Evolutionary conservation across 1,139 yeast species (phyloP), one percentile per base, ranked within the genome.

Genomic region (Debaryomyces nepalensis): DNA sequence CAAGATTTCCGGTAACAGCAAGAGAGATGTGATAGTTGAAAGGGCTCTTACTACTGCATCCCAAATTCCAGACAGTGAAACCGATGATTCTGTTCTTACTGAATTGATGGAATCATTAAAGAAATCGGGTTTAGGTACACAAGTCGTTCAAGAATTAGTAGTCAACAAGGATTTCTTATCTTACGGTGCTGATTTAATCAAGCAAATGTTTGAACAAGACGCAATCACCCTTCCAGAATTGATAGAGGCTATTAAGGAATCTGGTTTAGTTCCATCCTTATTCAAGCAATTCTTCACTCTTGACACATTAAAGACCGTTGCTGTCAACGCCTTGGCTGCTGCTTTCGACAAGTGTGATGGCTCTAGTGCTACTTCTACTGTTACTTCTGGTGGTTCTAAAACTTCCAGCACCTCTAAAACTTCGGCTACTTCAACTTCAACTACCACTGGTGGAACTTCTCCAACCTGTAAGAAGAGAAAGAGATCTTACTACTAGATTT

Each of bases 261-360:
- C 77, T 37, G 76, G 75, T 39, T 66, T 71, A 52, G 59, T 72
- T 45, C 67, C 72, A 31, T 55, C 68, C 15, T 54, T 73, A 44
- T 55, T 73, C 55, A 51, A 68, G 51, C 64, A 65, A 45, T 70
- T 73, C 66, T 69, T 73, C 55, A 71, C 64, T 54, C 44, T 70
- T 37, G 60, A 57, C 36, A 72, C 76, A 26, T 68, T 73, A 49
- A 60, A 68, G 57, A 62, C 73, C 15, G 69, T 72, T 42, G 61
- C 68, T 45, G 68, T 68, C 47, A 73, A 67, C 47, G 76, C 77
- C 29, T 70, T 73, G 57, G 74, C 75, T 51, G 77, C 77, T 49
- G 75, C 75, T 31, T 61, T 65, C 44, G 72, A 72, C 45, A 55
- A 68, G 39, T 73, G 78, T 68, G 65, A 58, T 34, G 68, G 64